Percentiles rank a stretch among this genome's conserved stretches.
Evolutionary conservation across 805 yeast genomes (phyloP).

Genomic region (Ogataea chonburiensis): DNA sequence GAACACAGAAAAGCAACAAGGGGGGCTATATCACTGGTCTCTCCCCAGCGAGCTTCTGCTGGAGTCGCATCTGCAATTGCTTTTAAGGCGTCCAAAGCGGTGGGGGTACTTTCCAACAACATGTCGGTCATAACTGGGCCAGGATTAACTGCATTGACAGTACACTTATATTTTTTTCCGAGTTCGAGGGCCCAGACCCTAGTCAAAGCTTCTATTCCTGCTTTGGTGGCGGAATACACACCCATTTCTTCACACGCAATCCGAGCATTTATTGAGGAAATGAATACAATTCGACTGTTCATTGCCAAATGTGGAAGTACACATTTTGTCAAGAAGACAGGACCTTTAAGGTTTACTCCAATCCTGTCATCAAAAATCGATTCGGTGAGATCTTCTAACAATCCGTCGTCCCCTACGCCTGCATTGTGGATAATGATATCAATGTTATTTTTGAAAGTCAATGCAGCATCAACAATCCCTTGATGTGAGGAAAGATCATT

Average conservation of each 20-base stretch:
- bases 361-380: conserved; percentile 36
- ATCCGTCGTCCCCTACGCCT: conserved; percentile 34
- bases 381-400: conserved; percentile 29
- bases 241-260: conserved; percentile 47
- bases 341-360: conserved; percentile 45
- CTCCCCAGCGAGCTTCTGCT: conserved; percentile 19
- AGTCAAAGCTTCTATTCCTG: conserved; percentile 43
- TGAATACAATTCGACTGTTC: conserved; percentile 45
- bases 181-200: conserved; percentile 44
- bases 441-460: conserved; percentile 27
- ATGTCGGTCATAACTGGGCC: conserved; percentile 48
- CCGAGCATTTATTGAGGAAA: conserved; percentile 50
- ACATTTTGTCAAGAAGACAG: conserved; percentile 45
- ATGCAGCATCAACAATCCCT: conserved; percentile 9
- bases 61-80: conserved; percentile 15
- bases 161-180: conserved; percentile 38
- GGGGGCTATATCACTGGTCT: conserved; percentile 20
- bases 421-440: conserved; percentile 44
- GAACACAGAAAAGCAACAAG: conserved; percentile 18
- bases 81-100: conserved; percentile 11
- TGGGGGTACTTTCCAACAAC: conserved; percentile 17
- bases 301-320: conserved; percentile 41
- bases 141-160: conserved; percentile 47
- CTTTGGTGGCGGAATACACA: conserved; percentile 44
- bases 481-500: conserved; percentile 3